Conservation (phyloP, 2,329 filamentous ascomycete genomes). For the Ploettnerulaceae sp. region DNA sequence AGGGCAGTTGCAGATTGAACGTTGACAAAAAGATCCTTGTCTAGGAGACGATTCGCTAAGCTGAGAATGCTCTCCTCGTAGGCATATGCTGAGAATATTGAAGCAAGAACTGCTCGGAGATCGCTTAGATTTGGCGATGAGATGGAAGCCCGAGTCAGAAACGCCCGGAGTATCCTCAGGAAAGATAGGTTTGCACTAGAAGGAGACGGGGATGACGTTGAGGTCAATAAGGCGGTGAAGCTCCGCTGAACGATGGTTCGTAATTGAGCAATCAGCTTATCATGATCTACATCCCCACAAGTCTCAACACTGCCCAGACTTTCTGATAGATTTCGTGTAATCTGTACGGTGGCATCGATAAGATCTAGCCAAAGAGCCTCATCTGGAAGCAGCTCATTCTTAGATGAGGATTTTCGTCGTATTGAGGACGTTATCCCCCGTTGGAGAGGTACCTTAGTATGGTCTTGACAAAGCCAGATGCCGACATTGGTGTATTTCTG, state of each 20-base stretch:
- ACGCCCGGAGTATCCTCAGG: constrained; percentile 80
- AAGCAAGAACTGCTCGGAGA: constrained; percentile 75
- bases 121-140: constrained; percentile 84
- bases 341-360: constrained; percentile 55
- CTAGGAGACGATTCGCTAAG: constrained; percentile 80
- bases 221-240: constrained; percentile 79
- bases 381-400: constrained; percentile 44
- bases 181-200: constrained; percentile 63
- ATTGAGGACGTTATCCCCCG: constrained; percentile 39
- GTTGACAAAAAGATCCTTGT: constrained; percentile 81
- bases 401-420: constrained; percentile 44
- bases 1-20: constrained; percentile 70
- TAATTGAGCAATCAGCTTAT: constrained; percentile 61
- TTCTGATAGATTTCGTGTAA: constrained; percentile 60
- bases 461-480: constrained; percentile 90
- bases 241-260: constrained; percentile 81
- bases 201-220: constrained; percentile 51
- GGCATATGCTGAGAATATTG: constrained; percentile 91
- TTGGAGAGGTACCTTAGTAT: constrained; percentile 56
- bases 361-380: constrained; percentile 57
- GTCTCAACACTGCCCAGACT: constrained; percentile 41
- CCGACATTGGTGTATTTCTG: constrained; percentile 90
- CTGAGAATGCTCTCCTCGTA: constrained; percentile 88
- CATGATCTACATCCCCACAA: constrained; percentile 43
- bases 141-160: constrained; percentile 75